These are phyloP conservation scores for Penicillium cataractarum DNA, from an alignment of 495 filamentous ascomycete species.

Conservation along the genomic window DNA sequence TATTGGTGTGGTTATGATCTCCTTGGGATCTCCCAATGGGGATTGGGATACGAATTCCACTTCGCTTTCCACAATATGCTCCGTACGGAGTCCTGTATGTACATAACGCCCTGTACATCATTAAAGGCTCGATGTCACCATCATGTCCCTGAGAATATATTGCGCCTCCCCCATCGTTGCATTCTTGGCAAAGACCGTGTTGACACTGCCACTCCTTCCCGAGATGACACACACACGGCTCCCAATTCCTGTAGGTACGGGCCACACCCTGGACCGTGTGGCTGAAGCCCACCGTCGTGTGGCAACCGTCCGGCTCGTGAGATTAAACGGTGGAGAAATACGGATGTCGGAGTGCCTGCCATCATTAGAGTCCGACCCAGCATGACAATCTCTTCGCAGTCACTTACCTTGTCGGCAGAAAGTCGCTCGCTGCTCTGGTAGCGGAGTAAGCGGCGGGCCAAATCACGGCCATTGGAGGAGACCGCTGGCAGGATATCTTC, in stretches of 20 bases:
- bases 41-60: background rate
- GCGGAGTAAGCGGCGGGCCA: conserved; percentile 56
- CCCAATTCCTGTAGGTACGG: background rate
- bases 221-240: conserved; percentile 1
- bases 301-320: background rate
- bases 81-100: background rate
- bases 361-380: conserved; percentile 19
- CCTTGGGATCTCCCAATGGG: background rate
- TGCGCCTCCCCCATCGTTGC: background rate
- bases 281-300: conserved; percentile 3
- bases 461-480: conserved; percentile 53
- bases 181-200: background rate
- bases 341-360: conserved; percentile 42
- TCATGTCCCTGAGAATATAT: background rate
- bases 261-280: conserved; percentile 1
- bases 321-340: conserved; percentile 38
- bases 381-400: background rate
- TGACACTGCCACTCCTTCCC: background rate
- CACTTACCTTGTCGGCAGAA: conserved; percentile 53
- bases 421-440: conserved; percentile 60
- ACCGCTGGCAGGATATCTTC: conserved; percentile 52
- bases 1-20: background rate
- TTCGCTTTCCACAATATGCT: background rate
- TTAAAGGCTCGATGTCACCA: background rate
- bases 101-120: background rate